Conservation (phyloP, 176 grass and related monocot species). For the Oryza coarctata region DNA sequence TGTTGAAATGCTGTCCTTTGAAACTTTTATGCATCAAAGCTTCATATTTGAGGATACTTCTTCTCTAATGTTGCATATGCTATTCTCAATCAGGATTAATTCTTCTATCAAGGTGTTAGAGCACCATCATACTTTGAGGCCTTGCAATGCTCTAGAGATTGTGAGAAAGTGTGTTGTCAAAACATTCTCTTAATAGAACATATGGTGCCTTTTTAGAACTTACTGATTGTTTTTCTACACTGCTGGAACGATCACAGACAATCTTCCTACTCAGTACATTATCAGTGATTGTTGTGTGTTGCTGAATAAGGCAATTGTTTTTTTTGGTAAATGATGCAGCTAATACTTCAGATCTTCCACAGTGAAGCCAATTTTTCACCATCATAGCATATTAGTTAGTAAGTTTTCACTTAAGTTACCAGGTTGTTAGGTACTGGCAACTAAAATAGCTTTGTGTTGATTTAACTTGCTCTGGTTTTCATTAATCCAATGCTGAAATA, state of each 20-base stretch:
- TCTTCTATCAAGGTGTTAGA: conserved; percentile 83
- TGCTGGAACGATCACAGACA: conserved; percentile 63
- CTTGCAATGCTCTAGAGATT: conserved; percentile 68
- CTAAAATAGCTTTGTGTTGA: not conserved
- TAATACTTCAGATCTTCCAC: conserved; percentile 22
- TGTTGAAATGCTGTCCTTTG: not conserved
- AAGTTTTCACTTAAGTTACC: not conserved
- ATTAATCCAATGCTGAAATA: conserved; percentile 15
- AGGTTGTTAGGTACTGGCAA: not conserved
- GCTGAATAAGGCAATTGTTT: conserved; percentile 61
- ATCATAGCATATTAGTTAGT: not conserved
- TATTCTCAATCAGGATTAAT: conserved; percentile 72
- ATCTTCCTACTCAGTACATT: conserved; percentile 89
- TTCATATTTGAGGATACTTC: conserved; percentile 6
- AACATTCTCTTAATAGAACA: no score
- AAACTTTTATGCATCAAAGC: not conserved
- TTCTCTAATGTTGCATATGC: conserved; percentile 24
- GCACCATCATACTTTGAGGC: conserved; percentile 69
- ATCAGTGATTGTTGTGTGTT: conserved; percentile 93
- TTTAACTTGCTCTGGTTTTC: not conserved
- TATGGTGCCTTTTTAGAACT: no score
- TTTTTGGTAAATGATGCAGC: not conserved
- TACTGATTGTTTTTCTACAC: conserved; percentile 49
- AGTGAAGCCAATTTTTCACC: conserved; percentile 13
- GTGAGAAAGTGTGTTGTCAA: conserved; percentile 74